A percentile compares a stretch with the other conserved stretches of the same genome.
Conservation (phyloP, 2,329 filamentous ascomycete species). For the Paracamarosporium sp. region DNA sequence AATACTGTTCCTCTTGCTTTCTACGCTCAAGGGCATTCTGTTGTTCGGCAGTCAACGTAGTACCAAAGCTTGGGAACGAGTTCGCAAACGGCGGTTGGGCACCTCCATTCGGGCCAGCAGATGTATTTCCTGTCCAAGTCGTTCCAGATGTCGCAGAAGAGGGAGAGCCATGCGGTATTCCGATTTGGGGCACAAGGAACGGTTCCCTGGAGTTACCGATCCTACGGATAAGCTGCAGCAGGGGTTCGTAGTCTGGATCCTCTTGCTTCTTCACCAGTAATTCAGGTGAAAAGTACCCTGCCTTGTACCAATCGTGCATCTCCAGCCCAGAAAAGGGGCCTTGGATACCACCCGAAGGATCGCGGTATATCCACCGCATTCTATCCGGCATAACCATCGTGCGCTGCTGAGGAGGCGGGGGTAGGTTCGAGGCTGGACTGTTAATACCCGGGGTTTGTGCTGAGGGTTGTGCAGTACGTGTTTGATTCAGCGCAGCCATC, state of each 20-base stretch:
- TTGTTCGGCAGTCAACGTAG: constrained; percentile 94
- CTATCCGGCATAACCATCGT: constrained; percentile 99
- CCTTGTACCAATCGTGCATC: constrained; percentile 99
- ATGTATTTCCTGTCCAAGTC: constrained; percentile 50
- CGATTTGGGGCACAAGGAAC: constrained; percentile 96
- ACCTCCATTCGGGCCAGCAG: constrained; percentile 48
- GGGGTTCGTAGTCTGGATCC: constrained; percentile 90
- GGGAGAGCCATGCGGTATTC: constrained; percentile 85
- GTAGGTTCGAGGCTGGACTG: constrained; percentile 68
- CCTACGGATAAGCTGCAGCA: constrained; percentile 91
- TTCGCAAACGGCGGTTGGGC: constrained; percentile 84
- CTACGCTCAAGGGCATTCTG: constrained; percentile 95
- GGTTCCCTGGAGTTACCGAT: constrained; percentile 98
- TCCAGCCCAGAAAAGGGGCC: constrained; percentile 95
- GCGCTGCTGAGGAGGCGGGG: constrained; percentile 72
- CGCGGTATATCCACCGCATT: constrained; percentile 98
- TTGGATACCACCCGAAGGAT: constrained; percentile 89
- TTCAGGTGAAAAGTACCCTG: constrained; percentile 95
- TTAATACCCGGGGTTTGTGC: constrained; percentile 46
- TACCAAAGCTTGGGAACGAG: constrained; percentile 94
- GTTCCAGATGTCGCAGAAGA: constrained; percentile 53
- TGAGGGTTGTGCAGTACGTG: constrained; percentile 40
- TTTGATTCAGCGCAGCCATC: constrained; percentile 41
- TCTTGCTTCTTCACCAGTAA: constrained; percentile 94
- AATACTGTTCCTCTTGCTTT: constrained; percentile 97